Percentiles rank a stretch among this genome's conserved stretches.
These are phyloP conservation scores for Trichoderma parareesei DNA, from an alignment of 495 filamentous ascomycete species.

Conservation along the genomic window DNA sequence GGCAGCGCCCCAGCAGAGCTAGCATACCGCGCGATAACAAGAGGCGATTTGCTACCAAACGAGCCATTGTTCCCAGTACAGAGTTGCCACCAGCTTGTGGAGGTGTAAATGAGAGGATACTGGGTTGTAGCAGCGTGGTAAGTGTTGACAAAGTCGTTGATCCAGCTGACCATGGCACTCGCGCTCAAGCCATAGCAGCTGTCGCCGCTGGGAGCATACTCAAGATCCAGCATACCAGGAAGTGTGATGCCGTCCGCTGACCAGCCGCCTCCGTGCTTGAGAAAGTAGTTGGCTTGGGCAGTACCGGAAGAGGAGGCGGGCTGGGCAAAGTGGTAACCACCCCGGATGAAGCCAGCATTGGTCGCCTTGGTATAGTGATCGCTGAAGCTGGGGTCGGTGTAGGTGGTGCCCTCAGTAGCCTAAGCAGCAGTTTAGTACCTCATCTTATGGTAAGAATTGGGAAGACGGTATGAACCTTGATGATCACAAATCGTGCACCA, in stretches of 20 bases:
- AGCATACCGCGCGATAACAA: slow-evolving; percentile 50
- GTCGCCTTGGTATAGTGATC: slow-evolving; percentile 48
- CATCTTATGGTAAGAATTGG: too few relatives aligned
- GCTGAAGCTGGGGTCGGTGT: slow-evolving; percentile 44
- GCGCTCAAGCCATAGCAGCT: slow-evolving; percentile 46
- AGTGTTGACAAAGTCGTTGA: slow-evolving; percentile 49
- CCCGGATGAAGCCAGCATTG: slow-evolving; percentile 49
- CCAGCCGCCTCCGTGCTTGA: slow-evolving; percentile 57
- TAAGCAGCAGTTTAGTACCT: slow-evolving; percentile 14
- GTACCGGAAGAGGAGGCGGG: slow-evolving; percentile 42
- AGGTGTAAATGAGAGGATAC: slow-evolving; percentile 55
- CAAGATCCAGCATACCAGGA: slow-evolving; percentile 61
- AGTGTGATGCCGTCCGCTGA: slow-evolving; percentile 52
- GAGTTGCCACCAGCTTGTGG: slow-evolving; percentile 52
- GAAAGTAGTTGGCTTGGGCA: slow-evolving; percentile 50
- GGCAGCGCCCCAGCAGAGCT: slow-evolving; percentile 44
- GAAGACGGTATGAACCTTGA: slow-evolving; percentile 40
- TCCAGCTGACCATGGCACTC: slow-evolving; percentile 51
- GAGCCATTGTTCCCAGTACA: slow-evolving; percentile 51
- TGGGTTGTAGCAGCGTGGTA: slow-evolving; percentile 44
- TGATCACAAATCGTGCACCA: slow-evolving; percentile 56
- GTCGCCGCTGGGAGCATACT: slow-evolving; percentile 38
- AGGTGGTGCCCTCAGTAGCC: slow-evolving; percentile 54
- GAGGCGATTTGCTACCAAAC: slow-evolving; percentile 44
- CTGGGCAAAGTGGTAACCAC: slow-evolving; percentile 58